Percentiles rank a stretch among this genome's conserved stretches.
Evolutionary conservation across 345 rosid species (phyloP).

Genomic region (Citrus australasica): DNA sequence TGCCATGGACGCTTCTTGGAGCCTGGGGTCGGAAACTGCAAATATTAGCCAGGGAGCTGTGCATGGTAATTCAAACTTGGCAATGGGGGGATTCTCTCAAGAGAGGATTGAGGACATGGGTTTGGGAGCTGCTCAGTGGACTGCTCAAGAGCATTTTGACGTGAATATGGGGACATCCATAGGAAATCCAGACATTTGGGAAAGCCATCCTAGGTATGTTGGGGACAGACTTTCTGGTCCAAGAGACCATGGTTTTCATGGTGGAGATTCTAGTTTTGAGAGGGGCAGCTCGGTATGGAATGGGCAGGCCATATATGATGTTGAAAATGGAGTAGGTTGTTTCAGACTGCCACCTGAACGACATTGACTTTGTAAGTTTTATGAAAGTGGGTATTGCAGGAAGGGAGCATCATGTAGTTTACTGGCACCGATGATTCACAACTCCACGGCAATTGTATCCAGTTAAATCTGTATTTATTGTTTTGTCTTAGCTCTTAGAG

Average conservation of each 20-base stretch:
- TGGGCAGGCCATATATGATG: constrained; percentile 34
- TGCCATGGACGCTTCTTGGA: constrained; percentile 31
- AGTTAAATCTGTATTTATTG: constrained; percentile 27
- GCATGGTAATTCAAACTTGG: constrained; percentile 41
- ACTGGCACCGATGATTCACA: constrained; percentile 59
- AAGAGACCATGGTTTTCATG: constrained; percentile 53
- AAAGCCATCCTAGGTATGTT: constrained; percentile 48
- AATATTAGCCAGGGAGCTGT: constrained; percentile 31
- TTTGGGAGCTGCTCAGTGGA: constrained; percentile 40
- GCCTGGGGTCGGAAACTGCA: constrained; percentile 39
- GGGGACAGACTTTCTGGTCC: constrained; percentile 41
- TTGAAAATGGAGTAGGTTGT: constrained; percentile 45
- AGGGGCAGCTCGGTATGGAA: constrained; percentile 45
- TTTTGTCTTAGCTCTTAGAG: constrained; percentile 14
- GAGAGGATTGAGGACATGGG: constrained; percentile 21
- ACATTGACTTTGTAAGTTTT: constrained; percentile 69
- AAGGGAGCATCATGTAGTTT: constrained; percentile 76
- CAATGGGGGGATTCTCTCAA: constrained; percentile 24
- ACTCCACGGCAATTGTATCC: constrained; percentile 17
- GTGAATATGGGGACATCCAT: constrained; percentile 24
- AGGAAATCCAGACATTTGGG: constrained; percentile 37
- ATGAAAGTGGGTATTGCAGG: constrained; percentile 70
- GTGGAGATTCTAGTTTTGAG: constrained; percentile 45
- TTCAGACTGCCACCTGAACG: constrained; percentile 60
- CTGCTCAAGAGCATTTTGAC: constrained; percentile 34